A percentile compares a stretch with the other conserved stretches of the same genome.
phyloP scores from a whole-genome alignment of 805 yeast genomes.

The Metschnikowia arizonensis region DNA sequence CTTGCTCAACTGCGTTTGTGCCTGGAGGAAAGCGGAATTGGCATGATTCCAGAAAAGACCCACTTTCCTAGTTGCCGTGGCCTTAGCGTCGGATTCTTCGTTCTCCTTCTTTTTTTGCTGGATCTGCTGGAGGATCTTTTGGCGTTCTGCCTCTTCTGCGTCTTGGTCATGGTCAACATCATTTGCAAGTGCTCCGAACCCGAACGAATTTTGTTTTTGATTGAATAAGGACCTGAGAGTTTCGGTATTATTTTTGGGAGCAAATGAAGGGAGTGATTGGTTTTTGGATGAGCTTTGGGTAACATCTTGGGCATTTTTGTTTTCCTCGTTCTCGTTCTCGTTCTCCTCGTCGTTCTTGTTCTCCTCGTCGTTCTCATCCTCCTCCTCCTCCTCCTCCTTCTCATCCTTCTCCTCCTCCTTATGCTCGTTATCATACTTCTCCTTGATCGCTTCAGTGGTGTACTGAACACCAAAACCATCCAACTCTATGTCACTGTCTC shows the following conservation, averaged over 20 bases:
- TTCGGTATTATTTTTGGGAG: constrained; percentile 50
- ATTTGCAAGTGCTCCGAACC: constrained; percentile 38
- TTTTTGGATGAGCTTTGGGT: constrained; percentile 20
- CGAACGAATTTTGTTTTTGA: constrained; percentile 27
- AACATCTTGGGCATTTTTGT: not conserved
- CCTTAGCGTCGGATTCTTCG: constrained; percentile 24
- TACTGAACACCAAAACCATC: constrained; percentile 24
- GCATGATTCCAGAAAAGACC: constrained; percentile 79
- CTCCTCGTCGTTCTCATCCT: not conserved
- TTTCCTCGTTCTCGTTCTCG: constrained; percentile 10
- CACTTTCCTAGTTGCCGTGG: constrained; percentile 14
- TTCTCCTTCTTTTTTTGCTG: constrained; percentile 30
- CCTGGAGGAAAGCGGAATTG: constrained; percentile 79
- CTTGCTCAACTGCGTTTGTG: constrained; percentile 77
- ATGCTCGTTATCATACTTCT: constrained; percentile 26
- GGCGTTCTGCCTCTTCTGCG: constrained; percentile 17
- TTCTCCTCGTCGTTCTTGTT: not conserved
- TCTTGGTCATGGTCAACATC: constrained; percentile 15
- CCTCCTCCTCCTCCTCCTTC: not conserved
- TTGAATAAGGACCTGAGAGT: constrained; percentile 58
- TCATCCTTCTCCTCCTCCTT: not conserved
- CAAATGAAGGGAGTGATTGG: constrained; percentile 56
- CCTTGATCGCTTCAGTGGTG: constrained; percentile 28
- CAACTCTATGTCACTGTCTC: constrained; percentile 37
- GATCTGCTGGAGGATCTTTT: constrained; percentile 28